Conservation (phyloP, 495 filamentous ascomycete genomes). For the Clohesyomyces aquaticus region DNA sequence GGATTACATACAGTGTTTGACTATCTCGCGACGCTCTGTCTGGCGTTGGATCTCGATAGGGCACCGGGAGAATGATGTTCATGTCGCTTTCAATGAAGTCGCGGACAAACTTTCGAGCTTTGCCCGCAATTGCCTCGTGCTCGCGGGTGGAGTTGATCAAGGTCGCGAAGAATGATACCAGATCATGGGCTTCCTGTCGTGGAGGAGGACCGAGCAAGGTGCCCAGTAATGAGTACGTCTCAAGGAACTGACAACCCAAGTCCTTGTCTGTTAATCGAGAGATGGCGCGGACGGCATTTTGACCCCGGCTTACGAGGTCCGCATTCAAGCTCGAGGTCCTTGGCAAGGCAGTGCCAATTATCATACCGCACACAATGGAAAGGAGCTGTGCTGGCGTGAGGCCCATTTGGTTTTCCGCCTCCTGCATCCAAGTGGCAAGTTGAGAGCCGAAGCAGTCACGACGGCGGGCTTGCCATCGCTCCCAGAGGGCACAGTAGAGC, state of each 20-base stretch:
- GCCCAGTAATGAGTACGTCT: conserved; percentile 17
- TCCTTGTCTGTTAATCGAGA: conserved; percentile 12
- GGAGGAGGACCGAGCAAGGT: conserved; percentile 16
- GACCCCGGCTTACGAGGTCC: conserved; percentile 7
- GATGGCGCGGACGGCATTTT: not conserved
- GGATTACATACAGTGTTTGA: too few species aligned
- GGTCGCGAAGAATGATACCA: conserved; percentile 17
- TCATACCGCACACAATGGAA: conserved; percentile 19
- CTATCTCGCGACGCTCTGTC: not conserved
- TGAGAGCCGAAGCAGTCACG: not conserved
- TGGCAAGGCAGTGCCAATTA: conserved; percentile 14
- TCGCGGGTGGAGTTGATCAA: conserved; percentile 15
- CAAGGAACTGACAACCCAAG: conserved; percentile 24
- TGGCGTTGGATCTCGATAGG: conserved; percentile 1
- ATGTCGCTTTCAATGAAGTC: conserved; percentile 21
- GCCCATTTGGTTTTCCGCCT: conserved; percentile 25
- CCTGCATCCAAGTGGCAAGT: conserved; percentile 1
- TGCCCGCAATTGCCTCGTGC: conserved; percentile 12
- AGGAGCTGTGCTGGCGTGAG: conserved; percentile 26
- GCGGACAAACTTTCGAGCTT: conserved; percentile 13
- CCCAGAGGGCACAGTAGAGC: conserved; percentile 27
- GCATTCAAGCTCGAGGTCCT: not conserved
- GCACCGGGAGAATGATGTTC: conserved; percentile 18
- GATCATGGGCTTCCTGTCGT: conserved; percentile 14
- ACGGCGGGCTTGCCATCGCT: conserved; percentile 21